Percentiles rank a stretch among this genome's conserved stretches.
Conservation (phyloP, 768 basidiomycete species). For the Leccinum incarnatum region DNA sequence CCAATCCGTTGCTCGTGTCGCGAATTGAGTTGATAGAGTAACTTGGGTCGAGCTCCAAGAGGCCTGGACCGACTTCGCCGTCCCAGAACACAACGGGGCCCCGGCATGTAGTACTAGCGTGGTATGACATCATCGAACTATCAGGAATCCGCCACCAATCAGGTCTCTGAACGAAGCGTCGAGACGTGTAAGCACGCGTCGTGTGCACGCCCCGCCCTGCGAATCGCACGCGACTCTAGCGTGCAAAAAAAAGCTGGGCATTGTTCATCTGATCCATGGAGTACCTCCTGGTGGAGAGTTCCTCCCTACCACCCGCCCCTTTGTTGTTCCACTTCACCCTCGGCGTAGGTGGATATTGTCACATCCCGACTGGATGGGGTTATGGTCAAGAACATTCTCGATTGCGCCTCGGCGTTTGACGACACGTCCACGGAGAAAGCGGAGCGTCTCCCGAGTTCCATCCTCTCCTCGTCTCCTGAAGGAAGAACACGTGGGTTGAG, state of each 20-base stretch:
- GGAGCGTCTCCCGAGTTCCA: constrained; percentile 10
- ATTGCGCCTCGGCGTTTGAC: neutral
- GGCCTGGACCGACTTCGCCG: no score
- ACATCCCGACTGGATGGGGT: neutral
- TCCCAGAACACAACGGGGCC: no score
- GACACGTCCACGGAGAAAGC: neutral
- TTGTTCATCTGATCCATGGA: no score
- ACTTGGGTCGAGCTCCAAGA: no score
- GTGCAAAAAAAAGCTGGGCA: neutral
- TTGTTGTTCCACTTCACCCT: neutral
- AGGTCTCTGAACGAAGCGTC: neutral
- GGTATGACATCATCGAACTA: no score
- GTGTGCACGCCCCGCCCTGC: neutral
- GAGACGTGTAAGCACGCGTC: neutral
- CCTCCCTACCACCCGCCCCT: neutral
- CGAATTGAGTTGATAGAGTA: no score
- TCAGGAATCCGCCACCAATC: no score
- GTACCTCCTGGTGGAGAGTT: no score
- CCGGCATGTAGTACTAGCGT: no score
- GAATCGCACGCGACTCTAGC: constrained; percentile 14
- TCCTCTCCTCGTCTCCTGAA: neutral
- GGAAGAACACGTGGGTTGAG: neutral
- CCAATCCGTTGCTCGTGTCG: no score
- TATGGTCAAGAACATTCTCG: no score
- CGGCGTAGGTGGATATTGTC: neutral